Evolutionary conservation across 345 rosid species (phyloP).

Genomic region (Gossypium rotundifolium): DNA sequence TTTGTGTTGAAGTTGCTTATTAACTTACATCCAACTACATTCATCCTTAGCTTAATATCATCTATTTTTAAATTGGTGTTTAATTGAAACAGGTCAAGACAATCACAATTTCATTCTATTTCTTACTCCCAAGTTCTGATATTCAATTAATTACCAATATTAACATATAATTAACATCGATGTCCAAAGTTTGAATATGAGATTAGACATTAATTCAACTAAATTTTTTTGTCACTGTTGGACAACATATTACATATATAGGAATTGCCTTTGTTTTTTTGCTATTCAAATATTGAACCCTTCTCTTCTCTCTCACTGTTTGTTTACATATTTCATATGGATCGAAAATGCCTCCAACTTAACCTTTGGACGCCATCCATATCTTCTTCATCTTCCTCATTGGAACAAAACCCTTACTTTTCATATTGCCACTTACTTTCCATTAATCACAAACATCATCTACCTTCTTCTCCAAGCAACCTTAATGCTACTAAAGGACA

Average conservation of each 20-base stretch:
- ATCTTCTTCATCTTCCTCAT: neutral
- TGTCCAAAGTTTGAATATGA: too few species aligned
- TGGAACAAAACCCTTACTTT: neutral
- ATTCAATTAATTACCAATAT: too few species aligned
- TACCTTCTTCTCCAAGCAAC: neutral
- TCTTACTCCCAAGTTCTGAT: too few species aligned
- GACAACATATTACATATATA: neutral
- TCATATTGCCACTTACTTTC: neutral
- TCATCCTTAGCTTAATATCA: too few species aligned
- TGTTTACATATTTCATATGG: neutral
- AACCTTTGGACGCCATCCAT: neutral
- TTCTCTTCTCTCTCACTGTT: neutral
- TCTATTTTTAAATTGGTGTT: too few species aligned
- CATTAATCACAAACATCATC: neutral
- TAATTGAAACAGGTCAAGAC: too few species aligned
- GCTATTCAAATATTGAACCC: neutral
- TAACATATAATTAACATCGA: too few species aligned
- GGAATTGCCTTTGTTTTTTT: neutral
- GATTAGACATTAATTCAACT: too few species aligned
- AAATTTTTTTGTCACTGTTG: too few species aligned
- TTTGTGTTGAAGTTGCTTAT: too few species aligned
- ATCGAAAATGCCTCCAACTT: neutral
- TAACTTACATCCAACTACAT: too few species aligned
- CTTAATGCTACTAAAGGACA: neutral
- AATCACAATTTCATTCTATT: too few species aligned